Base-by-base conservation (phyloP, 768 basidiomycete genomes). In the Lentinula boryana region DNA sequence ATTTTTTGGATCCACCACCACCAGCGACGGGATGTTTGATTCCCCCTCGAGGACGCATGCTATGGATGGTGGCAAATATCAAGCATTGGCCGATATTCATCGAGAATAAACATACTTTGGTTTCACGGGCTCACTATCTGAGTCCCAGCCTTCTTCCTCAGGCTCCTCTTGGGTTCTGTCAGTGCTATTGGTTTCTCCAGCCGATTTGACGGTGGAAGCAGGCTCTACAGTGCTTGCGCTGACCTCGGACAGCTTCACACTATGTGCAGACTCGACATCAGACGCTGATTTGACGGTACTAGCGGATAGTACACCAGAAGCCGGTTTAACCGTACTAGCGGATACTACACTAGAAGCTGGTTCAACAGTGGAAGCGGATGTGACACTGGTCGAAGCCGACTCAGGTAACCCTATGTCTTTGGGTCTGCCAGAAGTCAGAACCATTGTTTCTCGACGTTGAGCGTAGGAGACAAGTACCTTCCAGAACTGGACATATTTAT, bases 391-490 rank as follows among this genome's bases (percentile, higher is more conserved):
- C 21, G 55, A 41, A 40, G 55, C 55, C 6, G 40, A 56, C 16
- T 56, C 55, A 27, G 55, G 38, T 40, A 56, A 43, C 16, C 55
- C 55, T 23, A 56, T 56, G 13, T 56, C 55, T 56, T 43, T 56
- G 10, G 55, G 55, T 27, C 55, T 56, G 16, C 7, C 10, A 18
- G n/a, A 4, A 23, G 53, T 35, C 13, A 55, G 36, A n/a, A 38
- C 27, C 36, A 33, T 13, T 1, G 36, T 27, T 27, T 27, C 27
- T 27, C 27, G 4, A 56, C n/a, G 13, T 21, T 7, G 12, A 40
- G 55, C 9, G 15, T n/a, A 55, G 18, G 5, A 40, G 5, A 15
- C 8, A 36, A 43, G 31, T 56, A 56, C 55, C 38, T 56, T 18
- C 43, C 55, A 44, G 55, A 43, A 9, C 43, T 32, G 27, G 31